These are phyloP conservation scores for Ottelia alismoides DNA, from an alignment of 106 monocot genomes.

Conservation along the genomic window DNA sequence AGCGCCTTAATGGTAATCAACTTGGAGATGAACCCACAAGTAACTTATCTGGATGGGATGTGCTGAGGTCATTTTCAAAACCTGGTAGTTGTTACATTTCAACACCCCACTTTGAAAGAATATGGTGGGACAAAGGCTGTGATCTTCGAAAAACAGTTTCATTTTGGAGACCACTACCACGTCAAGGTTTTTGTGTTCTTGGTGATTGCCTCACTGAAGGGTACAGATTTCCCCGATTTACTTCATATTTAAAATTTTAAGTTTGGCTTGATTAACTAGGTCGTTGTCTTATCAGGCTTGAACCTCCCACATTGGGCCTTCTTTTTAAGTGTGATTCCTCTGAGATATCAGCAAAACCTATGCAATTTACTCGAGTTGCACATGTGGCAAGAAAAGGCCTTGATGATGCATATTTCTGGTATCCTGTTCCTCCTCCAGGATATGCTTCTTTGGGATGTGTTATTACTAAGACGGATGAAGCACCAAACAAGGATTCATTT, in stretches of 20 bases:
- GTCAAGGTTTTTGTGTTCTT: slow-evolving; percentile 62
- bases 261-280: slow-evolving; percentile 2
- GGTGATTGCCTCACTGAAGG: slow-evolving; percentile 95
- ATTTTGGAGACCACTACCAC: slow-evolving; percentile 69
- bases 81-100: slow-evolving; percentile 42
- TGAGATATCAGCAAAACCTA: slow-evolving; percentile 56
- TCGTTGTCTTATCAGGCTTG: slow-evolving; percentile 37
- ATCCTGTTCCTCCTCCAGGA: slow-evolving; percentile 86
- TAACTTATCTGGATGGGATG: slow-evolving; percentile 64
- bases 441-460: slow-evolving; percentile 92
- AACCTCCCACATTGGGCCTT: slow-evolving; percentile 82
- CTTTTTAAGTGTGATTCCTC: slow-evolving; percentile 68
- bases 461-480: slow-evolving; percentile 64
- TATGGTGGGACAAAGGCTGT: slow-evolving; percentile 92
- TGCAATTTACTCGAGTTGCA: slow-evolving; percentile 80
- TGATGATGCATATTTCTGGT: slow-evolving; percentile 89
- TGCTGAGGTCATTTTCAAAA: slow-evolving; percentile 57
- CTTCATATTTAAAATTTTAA: not conserved
- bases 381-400: slow-evolving; percentile 52
- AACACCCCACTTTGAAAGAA: slow-evolving; percentile 94
- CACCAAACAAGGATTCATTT: slow-evolving; percentile 49
- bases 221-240: slow-evolving; percentile 17
- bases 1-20: slow-evolving; percentile 9
- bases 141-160: slow-evolving; percentile 67
- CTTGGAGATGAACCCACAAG: slow-evolving; percentile 12